Evolutionary conservation across 495 filamentous ascomycete genomes (phyloP).

Genomic region (Hypoxylon lienhwacheense): DNA sequence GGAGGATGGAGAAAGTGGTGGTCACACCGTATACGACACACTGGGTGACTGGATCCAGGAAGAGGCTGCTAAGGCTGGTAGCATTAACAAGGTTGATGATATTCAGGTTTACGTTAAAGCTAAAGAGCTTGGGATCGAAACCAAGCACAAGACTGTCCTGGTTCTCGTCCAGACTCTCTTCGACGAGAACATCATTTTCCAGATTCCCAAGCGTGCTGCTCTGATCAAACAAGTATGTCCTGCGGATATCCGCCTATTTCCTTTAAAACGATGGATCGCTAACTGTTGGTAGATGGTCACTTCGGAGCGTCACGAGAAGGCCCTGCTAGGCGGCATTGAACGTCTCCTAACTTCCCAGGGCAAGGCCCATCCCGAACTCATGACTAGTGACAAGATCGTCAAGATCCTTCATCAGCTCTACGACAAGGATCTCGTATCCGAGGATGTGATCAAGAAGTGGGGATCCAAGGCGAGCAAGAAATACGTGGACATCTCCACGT

Average conservation of each 20-base stretch:
- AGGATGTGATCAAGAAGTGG: constrained; percentile 89
- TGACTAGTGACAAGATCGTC: constrained; percentile 65
- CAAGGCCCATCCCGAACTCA: constrained; percentile 76
- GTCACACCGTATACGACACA: constrained; percentile 82
- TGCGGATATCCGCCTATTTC: neutral
- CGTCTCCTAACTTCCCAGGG: constrained; percentile 72
- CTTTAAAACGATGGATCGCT: constrained; percentile 27
- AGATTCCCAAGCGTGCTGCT: constrained; percentile 76
- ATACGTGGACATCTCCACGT: constrained; percentile 85
- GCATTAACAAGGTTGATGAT: constrained; percentile 74
- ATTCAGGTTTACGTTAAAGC: constrained; percentile 94
- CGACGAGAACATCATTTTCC: constrained; percentile 77
- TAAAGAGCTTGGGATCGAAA: constrained; percentile 91
- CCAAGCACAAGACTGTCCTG: constrained; percentile 89
- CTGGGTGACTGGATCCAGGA: constrained; percentile 90
- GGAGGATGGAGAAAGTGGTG: constrained; percentile 74
- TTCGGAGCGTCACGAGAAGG: constrained; percentile 92
- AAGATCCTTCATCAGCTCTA: constrained; percentile 87
- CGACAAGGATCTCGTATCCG: constrained; percentile 80
- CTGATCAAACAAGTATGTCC: constrained; percentile 80
- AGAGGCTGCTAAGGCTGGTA: constrained; percentile 69
- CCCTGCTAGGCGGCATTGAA: constrained; percentile 94
- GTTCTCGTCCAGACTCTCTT: constrained; percentile 95
- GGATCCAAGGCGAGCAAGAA: constrained; percentile 94
- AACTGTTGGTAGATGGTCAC: constrained; percentile 67